A percentile compares a stretch with the other conserved stretches of the same genome.
Conservation (phyloP, 2,329 filamentous ascomycete species). For the Paecilomyces fulvus region DNA sequence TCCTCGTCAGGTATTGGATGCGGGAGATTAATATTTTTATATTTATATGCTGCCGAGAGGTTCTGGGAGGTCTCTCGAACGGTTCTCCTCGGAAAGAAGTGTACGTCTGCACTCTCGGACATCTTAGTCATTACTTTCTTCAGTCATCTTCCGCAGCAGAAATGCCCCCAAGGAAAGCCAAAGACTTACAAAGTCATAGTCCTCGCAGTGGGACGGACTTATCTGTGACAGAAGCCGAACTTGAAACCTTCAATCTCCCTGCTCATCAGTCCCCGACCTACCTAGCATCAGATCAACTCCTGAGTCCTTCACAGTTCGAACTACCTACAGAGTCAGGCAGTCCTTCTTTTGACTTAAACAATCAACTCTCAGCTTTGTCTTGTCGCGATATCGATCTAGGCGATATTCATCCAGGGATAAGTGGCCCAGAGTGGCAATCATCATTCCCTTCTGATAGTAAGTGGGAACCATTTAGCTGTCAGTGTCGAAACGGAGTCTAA, state of each 20-base stretch:
- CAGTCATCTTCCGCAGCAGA: background rate
- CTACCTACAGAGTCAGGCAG: background rate
- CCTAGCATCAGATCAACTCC: background rate
- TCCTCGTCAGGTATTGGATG: background rate
- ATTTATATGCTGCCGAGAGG: background rate
- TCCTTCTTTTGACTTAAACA: background rate
- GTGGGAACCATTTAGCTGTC: background rate
- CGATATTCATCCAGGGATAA: background rate
- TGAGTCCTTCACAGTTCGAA: background rate
- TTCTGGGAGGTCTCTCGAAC: background rate
- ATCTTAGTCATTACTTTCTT: background rate
- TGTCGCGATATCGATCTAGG: background rate
- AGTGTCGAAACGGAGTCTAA: background rate
- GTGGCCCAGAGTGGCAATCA: background rate
- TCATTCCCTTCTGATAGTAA: background rate
- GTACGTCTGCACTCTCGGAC: background rate
- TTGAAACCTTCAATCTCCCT: background rate
- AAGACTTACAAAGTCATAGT: constrained; percentile 5
- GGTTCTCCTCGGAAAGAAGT: background rate
- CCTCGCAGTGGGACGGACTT: background rate
- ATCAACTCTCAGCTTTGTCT: background rate
- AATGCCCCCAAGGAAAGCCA: constrained; percentile 2
- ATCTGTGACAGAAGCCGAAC: background rate
- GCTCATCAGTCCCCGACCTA: background rate
- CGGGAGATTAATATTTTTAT: background rate